Evolutionary conservation across 2,329 filamentous ascomycete genomes (phyloP).

Genomic region (Cladophialophora immunda): DNA sequence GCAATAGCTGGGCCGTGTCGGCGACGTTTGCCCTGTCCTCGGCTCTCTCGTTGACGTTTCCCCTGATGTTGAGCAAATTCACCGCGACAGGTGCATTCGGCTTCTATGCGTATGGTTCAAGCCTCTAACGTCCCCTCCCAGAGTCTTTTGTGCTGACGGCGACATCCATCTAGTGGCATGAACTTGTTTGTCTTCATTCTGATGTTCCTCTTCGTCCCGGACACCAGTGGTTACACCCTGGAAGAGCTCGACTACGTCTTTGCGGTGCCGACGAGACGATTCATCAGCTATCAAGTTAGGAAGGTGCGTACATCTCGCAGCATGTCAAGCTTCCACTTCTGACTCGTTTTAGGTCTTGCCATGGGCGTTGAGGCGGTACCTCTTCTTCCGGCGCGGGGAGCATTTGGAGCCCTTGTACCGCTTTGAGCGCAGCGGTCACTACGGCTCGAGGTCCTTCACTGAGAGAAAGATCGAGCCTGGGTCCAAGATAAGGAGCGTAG

Average conservation of each 20-base stretch:
- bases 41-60: constrained; percentile 55
- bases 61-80: constrained; percentile 34
- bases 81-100: constrained; percentile 48
- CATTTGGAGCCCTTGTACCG: not conserved
- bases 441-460: not conserved
- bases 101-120: constrained; percentile 49
- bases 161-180: constrained; percentile 44
- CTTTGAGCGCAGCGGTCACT: not conserved
- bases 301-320: not conserved
- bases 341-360: constrained; percentile 37
- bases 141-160: not conserved
- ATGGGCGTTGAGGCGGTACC: constrained; percentile 14
- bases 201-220: constrained; percentile 52
- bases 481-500: not conserved
- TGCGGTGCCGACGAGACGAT: constrained; percentile 30
- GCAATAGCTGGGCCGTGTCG: constrained; percentile 54
- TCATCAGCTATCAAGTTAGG: constrained; percentile 13
- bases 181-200: constrained; percentile 57
- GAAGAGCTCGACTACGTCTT: constrained; percentile 64
- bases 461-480: not conserved
- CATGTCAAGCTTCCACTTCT: not conserved
- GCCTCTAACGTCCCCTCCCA: not conserved
- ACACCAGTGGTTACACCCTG: constrained; percentile 56
- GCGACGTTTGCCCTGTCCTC: constrained; percentile 59
- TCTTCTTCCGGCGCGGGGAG: constrained; percentile 4